phyloP scores from a whole-genome alignment of 23 red algal genomes.

The Chondrus crispus region DNA sequence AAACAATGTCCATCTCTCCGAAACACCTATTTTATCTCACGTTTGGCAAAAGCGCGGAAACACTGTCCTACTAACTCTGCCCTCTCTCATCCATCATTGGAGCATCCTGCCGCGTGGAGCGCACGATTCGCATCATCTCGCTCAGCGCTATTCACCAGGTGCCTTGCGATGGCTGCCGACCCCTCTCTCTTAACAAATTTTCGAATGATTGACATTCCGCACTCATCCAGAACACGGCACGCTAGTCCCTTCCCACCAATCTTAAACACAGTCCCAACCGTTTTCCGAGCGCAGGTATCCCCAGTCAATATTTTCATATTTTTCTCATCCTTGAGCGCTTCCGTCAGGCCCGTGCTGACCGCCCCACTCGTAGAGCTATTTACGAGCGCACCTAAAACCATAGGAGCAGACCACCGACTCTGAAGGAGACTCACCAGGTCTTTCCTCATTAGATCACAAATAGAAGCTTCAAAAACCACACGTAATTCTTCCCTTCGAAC shows the following conservation, averaged over 20 bases:
- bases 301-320: not conserved
- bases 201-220: not conserved
- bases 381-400: conserved; percentile 51
- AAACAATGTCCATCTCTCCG: no score
- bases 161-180: not conserved
- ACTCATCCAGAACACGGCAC: conserved; percentile 3
- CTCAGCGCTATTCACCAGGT: no score
- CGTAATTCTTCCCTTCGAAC: conserved; percentile 49
- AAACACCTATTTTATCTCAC: no score
- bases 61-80: no score
- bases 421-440: conserved; percentile 4
- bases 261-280: conserved; percentile 45
- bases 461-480: not conserved
- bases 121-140: no score
- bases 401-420: conserved; percentile 44
- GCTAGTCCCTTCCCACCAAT: not conserved
- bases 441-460: conserved; percentile 35
- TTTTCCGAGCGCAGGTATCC: conserved; percentile 30
- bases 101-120: no score
- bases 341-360: conserved; percentile 5
- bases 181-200: not conserved
- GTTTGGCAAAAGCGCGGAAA: no score
- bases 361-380: not conserved
- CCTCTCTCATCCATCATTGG: no score
- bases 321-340: conserved; percentile 34